Evolutionary conservation across 2,329 filamentous ascomycete species (phyloP).

Genomic region (Penicillium sp.): DNA sequence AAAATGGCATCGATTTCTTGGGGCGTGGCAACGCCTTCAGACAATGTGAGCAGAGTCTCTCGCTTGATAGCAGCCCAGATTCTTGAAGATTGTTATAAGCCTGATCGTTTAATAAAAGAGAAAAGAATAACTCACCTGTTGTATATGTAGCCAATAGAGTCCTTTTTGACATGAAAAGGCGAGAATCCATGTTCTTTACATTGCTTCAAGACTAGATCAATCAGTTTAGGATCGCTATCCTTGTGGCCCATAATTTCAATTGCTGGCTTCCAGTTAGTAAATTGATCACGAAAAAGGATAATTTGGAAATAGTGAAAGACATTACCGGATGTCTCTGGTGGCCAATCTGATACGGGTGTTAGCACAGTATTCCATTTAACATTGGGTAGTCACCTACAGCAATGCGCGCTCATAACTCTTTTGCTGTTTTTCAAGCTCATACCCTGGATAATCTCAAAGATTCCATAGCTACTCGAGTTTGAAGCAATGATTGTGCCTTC

Average conservation of each 20-base stretch:
- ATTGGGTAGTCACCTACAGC: slow-evolving; percentile 33
- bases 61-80: slow-evolving; percentile 46
- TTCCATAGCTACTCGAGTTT: slow-evolving; percentile 50
- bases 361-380: background rate
- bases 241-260: slow-evolving; percentile 43
- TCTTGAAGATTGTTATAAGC: slow-evolving; percentile 13
- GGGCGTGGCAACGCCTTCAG: slow-evolving; percentile 37
- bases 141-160: slow-evolving; percentile 42
- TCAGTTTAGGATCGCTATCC: slow-evolving; percentile 30
- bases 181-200: slow-evolving; percentile 35
- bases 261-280: slow-evolving; percentile 14
- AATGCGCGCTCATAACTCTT: slow-evolving; percentile 46
- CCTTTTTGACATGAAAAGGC: slow-evolving; percentile 37
- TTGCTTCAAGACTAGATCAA: slow-evolving; percentile 31
- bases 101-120: background rate
- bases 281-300: background rate
- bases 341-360: slow-evolving; percentile 32
- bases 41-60: slow-evolving; percentile 37
- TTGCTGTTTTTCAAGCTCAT: slow-evolving; percentile 34
- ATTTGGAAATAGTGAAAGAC: background rate
- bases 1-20: slow-evolving; percentile 41
- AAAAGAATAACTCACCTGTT: slow-evolving; percentile 30
- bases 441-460: slow-evolving; percentile 43
- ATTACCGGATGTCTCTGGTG: slow-evolving; percentile 38
- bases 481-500: slow-evolving; percentile 44